These are phyloP conservation scores for Iris macrosiphon DNA, from an alignment of 106 monocot species.

Conservation along the genomic window DNA sequence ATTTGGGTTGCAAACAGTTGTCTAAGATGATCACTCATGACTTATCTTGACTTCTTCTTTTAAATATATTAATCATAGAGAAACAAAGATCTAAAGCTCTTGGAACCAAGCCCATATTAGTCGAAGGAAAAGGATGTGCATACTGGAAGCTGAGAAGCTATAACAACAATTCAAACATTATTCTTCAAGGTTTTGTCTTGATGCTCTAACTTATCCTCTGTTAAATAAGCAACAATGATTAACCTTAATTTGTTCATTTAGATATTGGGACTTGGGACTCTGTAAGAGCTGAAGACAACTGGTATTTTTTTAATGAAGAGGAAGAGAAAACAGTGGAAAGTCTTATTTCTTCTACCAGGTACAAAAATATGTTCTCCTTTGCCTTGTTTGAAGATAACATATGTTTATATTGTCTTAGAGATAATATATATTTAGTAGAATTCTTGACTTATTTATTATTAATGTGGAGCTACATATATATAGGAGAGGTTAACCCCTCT, in stretches of 20 bases:
- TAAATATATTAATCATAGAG: neutral
- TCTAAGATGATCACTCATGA: too few relatives aligned
- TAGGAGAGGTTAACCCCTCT: too few relatives aligned
- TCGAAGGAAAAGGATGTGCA: neutral
- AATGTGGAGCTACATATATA: too few relatives aligned
- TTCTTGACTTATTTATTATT: too few relatives aligned
- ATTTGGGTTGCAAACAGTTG: too few relatives aligned
- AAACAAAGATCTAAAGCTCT: constrained; percentile 11
- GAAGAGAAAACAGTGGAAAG: constrained; percentile 7
- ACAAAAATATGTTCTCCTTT: too few relatives aligned
- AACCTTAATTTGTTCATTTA: neutral
- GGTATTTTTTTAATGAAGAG: constrained; percentile 4
- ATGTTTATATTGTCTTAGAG: too few relatives aligned
- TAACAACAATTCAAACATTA: neutral
- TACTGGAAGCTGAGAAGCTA: constrained; percentile 6
- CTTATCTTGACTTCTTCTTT: neutral
- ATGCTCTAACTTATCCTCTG: neutral
- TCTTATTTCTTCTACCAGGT: constrained; percentile 7
- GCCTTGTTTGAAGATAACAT: too few relatives aligned
- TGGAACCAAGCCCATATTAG: neutral
- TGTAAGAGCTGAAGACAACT: constrained; percentile 1
- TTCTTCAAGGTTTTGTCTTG: constrained; percentile 5
- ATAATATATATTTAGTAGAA: too few relatives aligned
- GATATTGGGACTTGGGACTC: constrained; percentile 5
- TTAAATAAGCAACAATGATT: neutral